A percentile compares a stretch with the other conserved stretches of the same genome.
Evolutionary conservation across 1,284 basidiomycete genomes (phyloP).

Genomic region (Ustilago bromivora): DNA sequence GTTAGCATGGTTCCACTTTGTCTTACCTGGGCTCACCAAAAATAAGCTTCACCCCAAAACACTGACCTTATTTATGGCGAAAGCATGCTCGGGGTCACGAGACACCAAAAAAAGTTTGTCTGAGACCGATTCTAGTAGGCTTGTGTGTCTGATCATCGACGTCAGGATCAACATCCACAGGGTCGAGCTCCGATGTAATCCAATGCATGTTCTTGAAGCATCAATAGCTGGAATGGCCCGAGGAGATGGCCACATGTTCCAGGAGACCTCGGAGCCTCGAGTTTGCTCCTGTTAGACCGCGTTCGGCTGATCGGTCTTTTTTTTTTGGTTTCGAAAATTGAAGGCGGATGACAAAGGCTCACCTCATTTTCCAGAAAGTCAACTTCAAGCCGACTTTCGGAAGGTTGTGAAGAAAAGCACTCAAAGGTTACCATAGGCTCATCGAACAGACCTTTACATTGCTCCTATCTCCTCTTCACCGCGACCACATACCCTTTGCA

Average conservation of each 20-base stretch:
- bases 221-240: too few species aligned
- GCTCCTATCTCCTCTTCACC: background rate
- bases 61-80: background rate
- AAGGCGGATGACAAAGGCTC: conserved; percentile 23
- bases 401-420: conserved; percentile 30
- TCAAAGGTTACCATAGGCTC: background rate
- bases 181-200: too few species aligned
- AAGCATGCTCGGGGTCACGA: conserved; percentile 5
- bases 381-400: background rate
- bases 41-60: background rate
- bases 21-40: background rate
- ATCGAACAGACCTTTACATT: background rate
- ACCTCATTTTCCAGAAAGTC: conserved; percentile 13
- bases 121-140: background rate
- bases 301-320: too few species aligned
- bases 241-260: too few species aligned
- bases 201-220: too few species aligned
- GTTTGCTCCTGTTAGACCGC: too few species aligned
- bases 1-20: background rate
- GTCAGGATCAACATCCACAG: background rate
- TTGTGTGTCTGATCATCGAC: background rate
- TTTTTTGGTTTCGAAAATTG: too few species aligned
- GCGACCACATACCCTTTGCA: background rate
- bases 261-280: too few species aligned
- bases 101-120: background rate